Percentiles rank a stretch among this genome's conserved stretches.
Conservation (phyloP, 2,329 filamentous ascomycete species). For the Aspergillus sp. region DNA sequence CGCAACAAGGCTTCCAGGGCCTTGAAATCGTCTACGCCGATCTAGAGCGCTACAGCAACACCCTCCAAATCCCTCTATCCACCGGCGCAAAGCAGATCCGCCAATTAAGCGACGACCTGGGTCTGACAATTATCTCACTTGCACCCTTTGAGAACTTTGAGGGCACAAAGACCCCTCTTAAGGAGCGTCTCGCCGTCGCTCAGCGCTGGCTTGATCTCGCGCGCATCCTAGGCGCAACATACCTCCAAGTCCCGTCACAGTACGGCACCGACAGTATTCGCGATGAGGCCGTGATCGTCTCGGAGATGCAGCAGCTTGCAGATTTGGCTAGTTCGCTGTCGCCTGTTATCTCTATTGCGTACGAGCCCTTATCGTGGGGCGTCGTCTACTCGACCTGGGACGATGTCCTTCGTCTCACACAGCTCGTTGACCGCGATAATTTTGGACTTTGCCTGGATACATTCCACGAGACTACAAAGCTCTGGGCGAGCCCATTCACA, state of each 20-base stretch:
- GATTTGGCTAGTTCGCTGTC: constrained; percentile 25
- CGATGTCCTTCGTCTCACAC: constrained; percentile 24
- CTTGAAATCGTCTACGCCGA: constrained; percentile 35
- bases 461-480: constrained; percentile 33
- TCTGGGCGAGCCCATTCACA: constrained; percentile 33
- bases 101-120: constrained; percentile 17
- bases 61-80: constrained; percentile 16
- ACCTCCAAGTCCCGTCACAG: constrained; percentile 35
- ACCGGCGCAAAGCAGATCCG: constrained; percentile 20
- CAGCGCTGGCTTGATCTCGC: constrained; percentile 33
- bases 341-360: constrained; percentile 32
- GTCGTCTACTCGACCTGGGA: constrained; percentile 36
- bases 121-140: constrained; percentile 28
- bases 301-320: constrained; percentile 29
- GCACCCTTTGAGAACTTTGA: constrained; percentile 41
- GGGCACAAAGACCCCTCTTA: constrained; percentile 27
- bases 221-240: constrained; percentile 23
- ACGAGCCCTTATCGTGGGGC: constrained; percentile 37
- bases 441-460: constrained; percentile 41
- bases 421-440: constrained; percentile 31
- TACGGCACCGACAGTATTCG: constrained; percentile 24
- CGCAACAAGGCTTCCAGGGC: constrained; percentile 27
- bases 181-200: constrained; percentile 27
- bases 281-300: constrained; percentile 27
- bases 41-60: constrained; percentile 22